Evolutionary conservation across 2,329 filamentous ascomycete genomes (phyloP), one percentile per base, ranked within the genome.

Genomic region (Zelopaecilomyces penicillatus): DNA sequence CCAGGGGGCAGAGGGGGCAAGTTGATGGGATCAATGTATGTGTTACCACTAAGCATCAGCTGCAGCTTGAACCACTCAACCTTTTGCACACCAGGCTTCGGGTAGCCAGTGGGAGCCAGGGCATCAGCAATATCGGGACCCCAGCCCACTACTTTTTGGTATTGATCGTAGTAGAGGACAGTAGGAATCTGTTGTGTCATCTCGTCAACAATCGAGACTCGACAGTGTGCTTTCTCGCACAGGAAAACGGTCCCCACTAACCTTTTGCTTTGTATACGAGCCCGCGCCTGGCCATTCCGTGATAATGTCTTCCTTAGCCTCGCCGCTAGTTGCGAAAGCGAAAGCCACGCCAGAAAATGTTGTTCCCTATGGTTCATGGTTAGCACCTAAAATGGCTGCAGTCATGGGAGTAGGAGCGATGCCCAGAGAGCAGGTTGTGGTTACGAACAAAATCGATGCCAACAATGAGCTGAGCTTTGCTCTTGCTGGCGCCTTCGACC

Each of bases 31-130:
- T 97, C 93, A 62, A 97, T 97, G 67, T 97, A 97, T 37, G 93
- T 97, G 75, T 97, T 97, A 52, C 93, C 93, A 48, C 89, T 96
- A 51, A 96, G 78, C 93, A 97, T 97, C 46, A 98, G 81, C 71
- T 98, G 93, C 55, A 98, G 78, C 75, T 97, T 97, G 78, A 98
- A 97, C 93, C 93, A 98, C 71, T 97, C 93, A 27, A 97, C 91
- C 72, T 97, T 97, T 68, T 97, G 93, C 55, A 98, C 91, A 52
- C 91, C 91, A 31, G 87, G 87, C 73, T 97, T 97, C 55, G 93
- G 93, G 66, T 97, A 97, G 51, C 93, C 93, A 35, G 93, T 97
- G 30, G 93, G 93, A 43, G 93, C 91, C 53, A 97, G 78, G 52
- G 93, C 93, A 68, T 97, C 91, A 49, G 93, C 88, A 58, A 97